Evolutionary conservation across 768 basidiomycete genomes (phyloP).

Genomic region (Lactarius tabidus): DNA sequence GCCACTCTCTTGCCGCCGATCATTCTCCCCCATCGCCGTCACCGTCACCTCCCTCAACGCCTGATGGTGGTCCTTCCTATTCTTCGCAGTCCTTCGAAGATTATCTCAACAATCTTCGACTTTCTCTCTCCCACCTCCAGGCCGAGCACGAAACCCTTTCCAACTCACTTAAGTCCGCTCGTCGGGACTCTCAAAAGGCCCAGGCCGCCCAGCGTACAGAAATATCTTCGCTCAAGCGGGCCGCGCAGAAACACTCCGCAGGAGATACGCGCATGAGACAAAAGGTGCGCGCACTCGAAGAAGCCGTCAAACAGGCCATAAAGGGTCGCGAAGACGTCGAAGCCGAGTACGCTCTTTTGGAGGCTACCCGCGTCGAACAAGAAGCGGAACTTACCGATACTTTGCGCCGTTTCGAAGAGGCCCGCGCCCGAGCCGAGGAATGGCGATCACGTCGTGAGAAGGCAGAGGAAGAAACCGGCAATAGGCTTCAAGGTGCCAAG

Average conservation of each 20-base stretch:
- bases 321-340: conserved; percentile 47
- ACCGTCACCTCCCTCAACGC: conserved; percentile 22
- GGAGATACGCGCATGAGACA: conserved; percentile 80
- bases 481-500: conserved; percentile 37
- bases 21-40: conserved; percentile 25
- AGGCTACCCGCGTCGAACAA: conserved; percentile 31
- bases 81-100: conserved; percentile 59
- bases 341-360: conserved; percentile 37
- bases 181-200: conserved; percentile 79
- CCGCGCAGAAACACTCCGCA: conserved; percentile 72
- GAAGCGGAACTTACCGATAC: conserved; percentile 28
- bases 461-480: conserved; percentile 45
- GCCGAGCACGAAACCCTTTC: conserved; percentile 67
- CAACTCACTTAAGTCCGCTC: conserved; percentile 65
- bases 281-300: conserved; percentile 83
- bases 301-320: conserved; percentile 73
- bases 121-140: conserved; percentile 57
- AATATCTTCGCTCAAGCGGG: conserved; percentile 78
- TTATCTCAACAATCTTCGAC: conserved; percentile 58
- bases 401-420: conserved; percentile 30
- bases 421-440: conserved; percentile 16
- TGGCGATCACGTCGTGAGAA: conserved; percentile 27
- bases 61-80: conserved; percentile 25
- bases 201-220: conserved; percentile 78
- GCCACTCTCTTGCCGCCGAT: conserved; percentile 13